phyloP scores from a whole-genome alignment of 805 yeast genomes.

The Candida namnaoensis region DNA sequence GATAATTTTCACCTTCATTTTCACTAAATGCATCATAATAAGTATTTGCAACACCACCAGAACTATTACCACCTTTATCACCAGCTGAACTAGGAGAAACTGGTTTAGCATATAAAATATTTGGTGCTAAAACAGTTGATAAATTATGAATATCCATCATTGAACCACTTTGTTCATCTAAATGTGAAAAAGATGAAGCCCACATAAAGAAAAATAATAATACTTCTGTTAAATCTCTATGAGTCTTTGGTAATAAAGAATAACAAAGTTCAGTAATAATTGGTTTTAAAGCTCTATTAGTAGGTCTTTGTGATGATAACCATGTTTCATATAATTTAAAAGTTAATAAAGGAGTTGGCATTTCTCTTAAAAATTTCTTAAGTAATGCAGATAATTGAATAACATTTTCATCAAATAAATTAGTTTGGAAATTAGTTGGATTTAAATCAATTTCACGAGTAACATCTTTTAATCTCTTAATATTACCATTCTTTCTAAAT shows the following conservation, averaged over 20 bases:
- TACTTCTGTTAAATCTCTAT: constrained; percentile 83
- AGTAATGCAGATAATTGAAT: constrained; percentile 89
- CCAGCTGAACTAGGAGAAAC: constrained; percentile 19
- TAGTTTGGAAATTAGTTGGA: constrained; percentile 61
- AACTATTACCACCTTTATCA: constrained; percentile 6
- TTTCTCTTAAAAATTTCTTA: constrained; percentile 84
- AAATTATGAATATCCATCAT: constrained; percentile 95
- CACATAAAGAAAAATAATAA: constrained; percentile 79
- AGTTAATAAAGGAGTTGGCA: constrained; percentile 88
- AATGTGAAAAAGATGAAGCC: constrained; percentile 92
- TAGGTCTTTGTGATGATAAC: constrained; percentile 56
- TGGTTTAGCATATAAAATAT: constrained; percentile 60
- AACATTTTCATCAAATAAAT: constrained; percentile 67
- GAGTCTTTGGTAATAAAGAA: constrained; percentile 70
- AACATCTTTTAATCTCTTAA: constrained; percentile 66
- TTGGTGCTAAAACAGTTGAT: constrained; percentile 94
- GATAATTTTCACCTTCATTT: constrained; percentile 60
- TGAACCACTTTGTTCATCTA: constrained; percentile 84
- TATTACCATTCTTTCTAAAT: constrained; percentile 93
- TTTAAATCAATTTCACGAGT: constrained; percentile 64
- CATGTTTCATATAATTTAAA: constrained; percentile 68
- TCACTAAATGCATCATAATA: constrained; percentile 30
- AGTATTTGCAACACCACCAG: constrained; percentile 18
- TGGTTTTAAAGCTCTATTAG: constrained; percentile 35
- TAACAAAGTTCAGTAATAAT: constrained; percentile 55